Conservation (phyloP, 306 rosid species). For the Medicago ruthenica region DNA sequence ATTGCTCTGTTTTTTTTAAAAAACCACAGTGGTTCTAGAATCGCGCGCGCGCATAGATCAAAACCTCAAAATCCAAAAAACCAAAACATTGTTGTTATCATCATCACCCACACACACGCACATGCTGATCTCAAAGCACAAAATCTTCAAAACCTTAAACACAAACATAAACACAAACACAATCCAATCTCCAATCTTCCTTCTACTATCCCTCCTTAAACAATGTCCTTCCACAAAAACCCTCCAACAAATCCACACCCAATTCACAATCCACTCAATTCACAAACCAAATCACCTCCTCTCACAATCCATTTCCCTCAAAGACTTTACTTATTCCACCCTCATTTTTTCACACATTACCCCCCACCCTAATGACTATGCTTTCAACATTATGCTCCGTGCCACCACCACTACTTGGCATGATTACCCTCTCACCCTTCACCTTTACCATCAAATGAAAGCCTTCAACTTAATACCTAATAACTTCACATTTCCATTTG, state of each 20-base stretch:
- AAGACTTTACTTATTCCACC: slow-evolving; percentile 62
- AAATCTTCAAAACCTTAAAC: slow-evolving; percentile 2
- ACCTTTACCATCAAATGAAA: slow-evolving; percentile 65
- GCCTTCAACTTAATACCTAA: slow-evolving; percentile 53
- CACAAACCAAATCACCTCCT: slow-evolving; percentile 74
- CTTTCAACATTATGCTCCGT: slow-evolving; percentile 91
- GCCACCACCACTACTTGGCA: slow-evolving; percentile 84
- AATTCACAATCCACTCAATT: slow-evolving; percentile 65
- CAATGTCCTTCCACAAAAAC: slow-evolving; percentile 56
- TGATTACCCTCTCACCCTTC: slow-evolving; percentile 56
- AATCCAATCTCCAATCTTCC: slow-evolving; percentile 42
- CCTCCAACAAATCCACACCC: slow-evolving; percentile 70
- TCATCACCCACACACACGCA: no score
- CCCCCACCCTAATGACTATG: slow-evolving; percentile 67
- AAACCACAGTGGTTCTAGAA: no score
- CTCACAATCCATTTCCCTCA: slow-evolving; percentile 61
- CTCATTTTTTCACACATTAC: slow-evolving; percentile 55
- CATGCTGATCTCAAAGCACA: slow-evolving; percentile 27
- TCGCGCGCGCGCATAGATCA: slow-evolving; percentile 6
- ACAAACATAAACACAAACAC: no score
- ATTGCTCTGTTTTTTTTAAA: no score
- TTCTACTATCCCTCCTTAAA: slow-evolving; percentile 47
- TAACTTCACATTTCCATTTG: slow-evolving; percentile 80
- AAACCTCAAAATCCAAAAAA: not conserved
- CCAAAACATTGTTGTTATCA: not conserved